phyloP scores from a whole-genome alignment of 495 filamentous ascomycete genomes.

The Niebla homalea region DNA sequence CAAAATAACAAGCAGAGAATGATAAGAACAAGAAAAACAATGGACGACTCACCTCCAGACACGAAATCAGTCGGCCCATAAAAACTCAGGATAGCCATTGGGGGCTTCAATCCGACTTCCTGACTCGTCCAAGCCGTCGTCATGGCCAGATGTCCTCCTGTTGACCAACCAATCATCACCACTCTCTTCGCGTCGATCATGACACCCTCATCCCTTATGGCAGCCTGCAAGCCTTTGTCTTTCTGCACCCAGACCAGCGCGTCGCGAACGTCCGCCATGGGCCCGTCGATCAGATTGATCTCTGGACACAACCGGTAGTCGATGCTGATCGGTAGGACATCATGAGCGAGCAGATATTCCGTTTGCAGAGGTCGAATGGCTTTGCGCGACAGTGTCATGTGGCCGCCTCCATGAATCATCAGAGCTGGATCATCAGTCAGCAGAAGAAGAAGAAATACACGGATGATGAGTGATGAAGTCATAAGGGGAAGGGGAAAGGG shows the following conservation, averaged over 20 bases:
- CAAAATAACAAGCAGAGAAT: not conserved
- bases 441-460: no score
- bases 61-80: slow-evolving; percentile 33
- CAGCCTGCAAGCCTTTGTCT: slow-evolving; percentile 22
- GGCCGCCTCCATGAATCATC: slow-evolving; percentile 40
- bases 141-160: slow-evolving; percentile 38
- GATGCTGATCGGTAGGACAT: slow-evolving; percentile 39
- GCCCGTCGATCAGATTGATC: slow-evolving; percentile 30
- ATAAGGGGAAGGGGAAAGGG: no score
- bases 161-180: slow-evolving; percentile 43
- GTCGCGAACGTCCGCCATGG: slow-evolving; percentile 38
- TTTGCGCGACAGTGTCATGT: slow-evolving; percentile 33
- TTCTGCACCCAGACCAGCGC: slow-evolving; percentile 32
- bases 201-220: slow-evolving; percentile 29
- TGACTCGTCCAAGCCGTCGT: slow-evolving; percentile 28
- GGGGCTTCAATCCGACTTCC: slow-evolving; percentile 21
- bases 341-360: slow-evolving; percentile 22
- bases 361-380: slow-evolving; percentile 34
- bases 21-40: not conserved
- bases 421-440: slow-evolving; percentile 22
- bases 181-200: slow-evolving; percentile 28
- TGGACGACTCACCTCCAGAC: slow-evolving; percentile 12
- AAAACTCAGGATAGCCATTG: slow-evolving; percentile 33
- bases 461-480: no score
- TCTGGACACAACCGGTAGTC: slow-evolving; percentile 48